Percentiles rank a stretch among this genome's conserved stretches.
These are phyloP conservation scores for Zygosaccharomyces rouxii DNA, from an alignment of 805 yeast genomes.

Conservation along the genomic window DNA sequence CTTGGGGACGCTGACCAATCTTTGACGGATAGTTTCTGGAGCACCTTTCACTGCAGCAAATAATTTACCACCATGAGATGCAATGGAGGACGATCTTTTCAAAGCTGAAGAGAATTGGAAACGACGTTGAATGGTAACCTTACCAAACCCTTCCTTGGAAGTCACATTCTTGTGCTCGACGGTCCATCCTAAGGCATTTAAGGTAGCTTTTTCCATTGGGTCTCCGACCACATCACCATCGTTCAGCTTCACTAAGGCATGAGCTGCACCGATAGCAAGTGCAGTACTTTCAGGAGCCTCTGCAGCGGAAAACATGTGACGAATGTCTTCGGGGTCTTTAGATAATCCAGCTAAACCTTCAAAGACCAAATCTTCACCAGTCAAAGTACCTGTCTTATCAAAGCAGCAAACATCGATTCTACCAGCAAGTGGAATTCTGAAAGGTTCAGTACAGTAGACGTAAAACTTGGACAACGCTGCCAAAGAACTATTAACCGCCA, in stretches of 20 bases:
- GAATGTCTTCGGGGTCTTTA: conserved; percentile 42
- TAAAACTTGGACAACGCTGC: conserved; percentile 82
- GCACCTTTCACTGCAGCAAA: conserved; percentile 95
- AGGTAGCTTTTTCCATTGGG: conserved; percentile 97
- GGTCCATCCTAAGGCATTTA: conserved; percentile 81
- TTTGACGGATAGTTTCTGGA: conserved; percentile 85
- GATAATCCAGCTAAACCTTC: conserved; percentile 91
- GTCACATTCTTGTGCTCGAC: conserved; percentile 74
- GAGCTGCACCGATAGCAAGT: conserved; percentile 86
- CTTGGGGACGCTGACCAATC: conserved; percentile 67
- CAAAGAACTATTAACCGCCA: conserved; percentile 93
- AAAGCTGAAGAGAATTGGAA: conserved; percentile 96
- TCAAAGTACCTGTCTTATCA: conserved; percentile 96
- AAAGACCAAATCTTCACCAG: conserved; percentile 93
- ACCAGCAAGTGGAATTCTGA: conserved; percentile 96
- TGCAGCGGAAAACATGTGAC: conserved; percentile 46
- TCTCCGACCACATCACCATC: conserved; percentile 98
- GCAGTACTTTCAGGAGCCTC: conserved; percentile 69
- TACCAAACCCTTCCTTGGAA: conserved; percentile 42
- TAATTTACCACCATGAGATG: conserved; percentile 51
- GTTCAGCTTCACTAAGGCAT: conserved; percentile 88
- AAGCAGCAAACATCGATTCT: conserved; percentile 97
- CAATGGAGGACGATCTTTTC: conserved; percentile 89
- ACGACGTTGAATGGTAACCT: conserved; percentile 76
- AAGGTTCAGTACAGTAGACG: conserved; percentile 96